Evolutionary conservation across 805 yeast species (phyloP).

Genomic region (Candida maltosa): DNA sequence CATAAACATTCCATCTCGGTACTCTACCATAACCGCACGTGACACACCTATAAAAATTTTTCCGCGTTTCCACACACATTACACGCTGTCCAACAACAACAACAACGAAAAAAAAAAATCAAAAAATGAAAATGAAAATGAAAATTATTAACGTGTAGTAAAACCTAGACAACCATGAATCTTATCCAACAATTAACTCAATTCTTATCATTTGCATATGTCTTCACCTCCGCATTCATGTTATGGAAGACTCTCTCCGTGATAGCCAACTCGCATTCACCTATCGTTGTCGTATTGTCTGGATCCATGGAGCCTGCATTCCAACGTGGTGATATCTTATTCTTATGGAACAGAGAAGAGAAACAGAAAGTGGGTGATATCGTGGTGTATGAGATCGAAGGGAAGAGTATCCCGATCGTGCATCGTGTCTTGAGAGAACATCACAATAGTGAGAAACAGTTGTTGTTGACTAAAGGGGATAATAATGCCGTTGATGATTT

Average conservation of each 20-base stretch:
- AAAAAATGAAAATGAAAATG: too few species aligned
- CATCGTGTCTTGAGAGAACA: constrained; percentile 92
- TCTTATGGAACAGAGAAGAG: constrained; percentile 82
- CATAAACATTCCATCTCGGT: too few species aligned
- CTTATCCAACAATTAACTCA: constrained; percentile 61
- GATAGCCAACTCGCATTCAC: constrained; percentile 80
- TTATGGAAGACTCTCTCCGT: constrained; percentile 84
- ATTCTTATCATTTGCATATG: constrained; percentile 69
- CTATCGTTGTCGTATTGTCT: constrained; percentile 92
- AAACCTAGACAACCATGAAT: too few species aligned
- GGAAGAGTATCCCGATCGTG: constrained; percentile 88
- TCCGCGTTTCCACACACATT: too few species aligned
- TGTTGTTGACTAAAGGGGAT: constrained; percentile 90
- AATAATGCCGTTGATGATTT: constrained; percentile 91
- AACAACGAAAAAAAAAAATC: too few species aligned
- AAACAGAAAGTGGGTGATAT: constrained; percentile 80
- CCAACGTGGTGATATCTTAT: constrained; percentile 92
- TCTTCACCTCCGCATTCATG: constrained; percentile 84
- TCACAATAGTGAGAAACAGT: constrained; percentile 54
- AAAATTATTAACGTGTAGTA: too few species aligned
- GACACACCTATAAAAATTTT: too few species aligned
- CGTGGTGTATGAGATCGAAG: constrained; percentile 84
- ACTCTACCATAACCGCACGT: too few species aligned
- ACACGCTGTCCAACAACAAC: too few species aligned
- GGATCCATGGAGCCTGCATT: constrained; percentile 99